These are phyloP conservation scores for Mycena leptocephala DNA, from an alignment of 768 basidiomycete species.

Conservation along the genomic window DNA sequence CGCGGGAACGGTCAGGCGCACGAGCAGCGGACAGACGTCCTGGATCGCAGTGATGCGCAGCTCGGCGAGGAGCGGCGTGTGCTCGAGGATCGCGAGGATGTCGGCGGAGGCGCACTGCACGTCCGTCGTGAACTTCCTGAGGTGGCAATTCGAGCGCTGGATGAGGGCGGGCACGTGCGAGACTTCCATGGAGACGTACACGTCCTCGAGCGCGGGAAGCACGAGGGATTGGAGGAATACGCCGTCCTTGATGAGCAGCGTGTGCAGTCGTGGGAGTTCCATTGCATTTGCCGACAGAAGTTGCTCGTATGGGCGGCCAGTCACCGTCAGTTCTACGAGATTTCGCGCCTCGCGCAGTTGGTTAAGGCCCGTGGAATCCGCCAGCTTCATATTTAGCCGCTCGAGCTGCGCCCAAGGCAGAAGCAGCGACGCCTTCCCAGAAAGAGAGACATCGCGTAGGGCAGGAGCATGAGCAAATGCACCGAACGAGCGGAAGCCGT, in stretches of 20 bases:
- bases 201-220: constrained; percentile 16
- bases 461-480: constrained; percentile 8
- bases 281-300: background rate
- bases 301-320: background rate
- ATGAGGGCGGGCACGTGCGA: constrained; percentile 9
- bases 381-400: constrained; percentile 10
- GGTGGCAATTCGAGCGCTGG: constrained; percentile 1
- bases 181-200: constrained; percentile 22
- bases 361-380: background rate
- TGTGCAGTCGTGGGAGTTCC: constrained; percentile 16
- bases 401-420: constrained; percentile 19
- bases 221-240: background rate
- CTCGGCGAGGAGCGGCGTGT: background rate
- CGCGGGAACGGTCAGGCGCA: background rate
- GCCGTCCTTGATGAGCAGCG: constrained; percentile 13
- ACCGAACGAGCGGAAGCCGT: background rate
- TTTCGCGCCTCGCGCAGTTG: background rate
- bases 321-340: constrained; percentile 6
- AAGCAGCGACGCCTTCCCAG: background rate
- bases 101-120: constrained; percentile 1
- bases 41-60: background rate
- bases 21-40: background rate
- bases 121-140: constrained; percentile 9
- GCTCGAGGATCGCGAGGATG: background rate
- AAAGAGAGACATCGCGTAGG: constrained; percentile 8